Base-by-base conservation (phyloP, 176 grass and related monocot genomes). In the bread wheat (Triticum aestivum) region DNA sequence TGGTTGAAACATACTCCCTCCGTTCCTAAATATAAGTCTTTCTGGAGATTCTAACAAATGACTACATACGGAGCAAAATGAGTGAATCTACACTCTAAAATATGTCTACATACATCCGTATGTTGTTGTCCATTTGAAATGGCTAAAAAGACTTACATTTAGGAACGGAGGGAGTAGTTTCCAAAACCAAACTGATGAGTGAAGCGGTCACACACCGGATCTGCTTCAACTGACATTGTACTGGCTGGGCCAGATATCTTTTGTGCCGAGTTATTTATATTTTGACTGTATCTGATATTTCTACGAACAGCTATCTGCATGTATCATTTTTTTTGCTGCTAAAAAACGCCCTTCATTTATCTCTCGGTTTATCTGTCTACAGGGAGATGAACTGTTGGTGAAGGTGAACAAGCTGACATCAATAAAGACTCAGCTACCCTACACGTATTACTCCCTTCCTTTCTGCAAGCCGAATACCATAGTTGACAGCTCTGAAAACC, bases 331-430 rank as follows among this genome's bases (percentile, higher is more conserved):
- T 32, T 84, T 75, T 69, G 12, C 9, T 17, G 30, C 18, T 65
- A 64, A 13, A 11, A 11, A 56, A 63, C 65, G 29, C 23, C 24
- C 67, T 49, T 52, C 65, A 23, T 29, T 27, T 42, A 12, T 56
- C 67, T 76, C 11, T 6, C 21, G 35, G 41, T 84, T 80, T 79
- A 47, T 37, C 34, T 26, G 14, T 76, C 45, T 74, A 14, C 87
- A 92, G 91, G 84, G 64, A 4, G 84, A 89, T 77, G 37, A 3
- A 17, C 87, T 92, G 29, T 72, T 52, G 54, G 91, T 92, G 84
- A 92, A 92, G 77, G 91, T 92, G 47, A 92, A 92, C 66, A 92
- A 92, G 84, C 42, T 92, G 66, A 89, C 91, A 69, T 92, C 91
- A 3, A 86, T 54, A 61, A 92, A 92, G 68, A 92, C 91, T 71